Conservation (phyloP, 805 yeast genomes). For the Ogataea glucozyma region DNA sequence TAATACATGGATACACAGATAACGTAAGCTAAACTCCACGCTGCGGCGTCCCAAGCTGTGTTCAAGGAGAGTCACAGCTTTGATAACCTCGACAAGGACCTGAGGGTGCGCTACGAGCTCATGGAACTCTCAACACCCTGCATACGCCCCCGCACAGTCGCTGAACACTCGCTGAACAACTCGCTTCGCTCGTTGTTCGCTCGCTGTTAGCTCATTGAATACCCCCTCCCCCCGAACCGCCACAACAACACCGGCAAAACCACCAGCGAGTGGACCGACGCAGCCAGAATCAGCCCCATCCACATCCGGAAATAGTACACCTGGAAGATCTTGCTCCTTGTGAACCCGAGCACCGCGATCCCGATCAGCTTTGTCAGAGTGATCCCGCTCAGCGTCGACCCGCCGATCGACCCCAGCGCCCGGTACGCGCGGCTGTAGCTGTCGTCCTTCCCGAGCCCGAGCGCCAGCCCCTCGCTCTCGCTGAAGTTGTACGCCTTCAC, state of each 20-base stretch:
- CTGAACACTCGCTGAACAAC: not conserved
- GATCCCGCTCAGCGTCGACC: conserved; percentile 87
- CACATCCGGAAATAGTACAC: conserved; percentile 95
- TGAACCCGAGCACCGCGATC: conserved; percentile 80
- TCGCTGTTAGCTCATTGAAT: conserved; percentile 23
- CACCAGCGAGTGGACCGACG: conserved; percentile 75
- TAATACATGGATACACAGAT: no score
- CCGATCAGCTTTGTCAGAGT: conserved; percentile 89
- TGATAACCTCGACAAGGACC: no score
- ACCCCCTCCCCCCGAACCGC: conserved; percentile 60
- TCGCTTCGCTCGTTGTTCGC: not conserved
- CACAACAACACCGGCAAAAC: conserved; percentile 77
- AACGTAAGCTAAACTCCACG: no score
- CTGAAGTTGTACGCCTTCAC: conserved; percentile 67
- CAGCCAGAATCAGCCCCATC: conserved; percentile 74
- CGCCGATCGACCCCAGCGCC: conserved; percentile 80
- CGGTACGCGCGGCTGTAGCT: conserved; percentile 43
- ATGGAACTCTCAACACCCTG: not conserved
- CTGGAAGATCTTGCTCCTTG: conserved; percentile 84
- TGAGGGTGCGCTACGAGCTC: not conserved
- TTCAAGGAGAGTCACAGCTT: no score
- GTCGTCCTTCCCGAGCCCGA: conserved; percentile 14
- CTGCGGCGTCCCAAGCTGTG: no score
- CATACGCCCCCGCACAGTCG: not conserved
- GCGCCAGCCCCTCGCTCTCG: conserved; percentile 11